Conservation (phyloP, 2,329 filamentous ascomycete species). For the Didymosphaeria variabile region DNA sequence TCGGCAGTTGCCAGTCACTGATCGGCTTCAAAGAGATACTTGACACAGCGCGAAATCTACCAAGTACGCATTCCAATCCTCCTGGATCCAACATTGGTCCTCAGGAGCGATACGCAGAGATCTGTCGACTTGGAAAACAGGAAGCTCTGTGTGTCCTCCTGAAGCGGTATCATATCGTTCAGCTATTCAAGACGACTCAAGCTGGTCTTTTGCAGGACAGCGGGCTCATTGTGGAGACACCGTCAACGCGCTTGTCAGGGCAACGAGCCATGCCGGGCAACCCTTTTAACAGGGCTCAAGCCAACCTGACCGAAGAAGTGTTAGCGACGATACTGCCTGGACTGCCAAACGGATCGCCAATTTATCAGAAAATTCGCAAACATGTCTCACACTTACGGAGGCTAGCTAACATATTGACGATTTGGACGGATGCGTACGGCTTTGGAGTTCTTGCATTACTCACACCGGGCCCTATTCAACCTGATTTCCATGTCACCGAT, state of each 20-base stretch:
- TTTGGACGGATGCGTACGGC: constrained; percentile 15
- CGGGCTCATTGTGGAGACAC: constrained; percentile 15
- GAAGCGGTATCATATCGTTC: constrained; percentile 18
- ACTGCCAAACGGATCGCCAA: background rate
- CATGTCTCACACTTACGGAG: constrained; percentile 13
- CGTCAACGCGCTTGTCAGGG: background rate
- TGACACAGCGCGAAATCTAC: constrained; percentile 4
- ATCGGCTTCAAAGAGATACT: constrained; percentile 12
- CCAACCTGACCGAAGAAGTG: background rate
- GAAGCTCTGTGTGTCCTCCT: constrained; percentile 15
- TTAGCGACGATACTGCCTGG: background rate
- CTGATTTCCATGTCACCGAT: constrained; percentile 14
- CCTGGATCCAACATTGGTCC: background rate
- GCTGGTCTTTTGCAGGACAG: constrained; percentile 5
- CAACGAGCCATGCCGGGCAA: background rate
- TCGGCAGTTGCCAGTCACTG: constrained; percentile 17
- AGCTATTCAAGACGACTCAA: constrained; percentile 12
- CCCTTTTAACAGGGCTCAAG: background rate
- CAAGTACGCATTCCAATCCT: background rate
- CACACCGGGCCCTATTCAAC: constrained; percentile 12
- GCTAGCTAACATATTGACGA: constrained; percentile 10
- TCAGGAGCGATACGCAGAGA: constrained; percentile 13
- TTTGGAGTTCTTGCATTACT: constrained; percentile 20
- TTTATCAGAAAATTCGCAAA: constrained; percentile 1
- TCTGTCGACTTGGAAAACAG: constrained; percentile 14